Conservation (phyloP, 805 yeast species). For the Wickerhamiella domercqiae region DNA sequence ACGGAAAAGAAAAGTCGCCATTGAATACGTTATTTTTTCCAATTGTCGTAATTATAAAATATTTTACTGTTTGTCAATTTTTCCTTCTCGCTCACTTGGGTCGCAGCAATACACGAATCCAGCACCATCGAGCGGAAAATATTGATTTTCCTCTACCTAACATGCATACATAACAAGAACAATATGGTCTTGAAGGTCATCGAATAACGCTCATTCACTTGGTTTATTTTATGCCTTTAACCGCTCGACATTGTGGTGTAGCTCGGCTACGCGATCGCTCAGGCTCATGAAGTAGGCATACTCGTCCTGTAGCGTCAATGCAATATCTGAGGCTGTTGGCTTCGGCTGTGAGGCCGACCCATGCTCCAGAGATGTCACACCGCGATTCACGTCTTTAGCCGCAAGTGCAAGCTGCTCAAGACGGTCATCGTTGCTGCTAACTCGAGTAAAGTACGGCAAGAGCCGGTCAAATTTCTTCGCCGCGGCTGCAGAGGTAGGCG, state of each 20-base stretch:
- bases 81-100: too few species aligned
- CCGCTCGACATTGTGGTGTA: conserved; percentile 34
- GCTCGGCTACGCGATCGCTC: conserved; percentile 55
- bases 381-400: conserved; percentile 23
- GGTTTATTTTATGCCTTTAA: neutral
- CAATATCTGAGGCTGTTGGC: conserved; percentile 19
- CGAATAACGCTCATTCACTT: too few species aligned
- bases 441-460: conserved; percentile 19
- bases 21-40: too few species aligned
- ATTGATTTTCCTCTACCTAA: too few species aligned
- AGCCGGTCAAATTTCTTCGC: conserved; percentile 21
- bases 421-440: conserved; percentile 22
- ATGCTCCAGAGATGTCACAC: conserved; percentile 22
- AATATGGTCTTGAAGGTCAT: too few species aligned
- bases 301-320: conserved; percentile 34
- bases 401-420: conserved; percentile 21
- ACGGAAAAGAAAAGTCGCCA: too few species aligned
- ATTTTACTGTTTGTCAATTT: too few species aligned
- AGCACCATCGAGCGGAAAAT: too few species aligned
- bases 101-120: too few species aligned
- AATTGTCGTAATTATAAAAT: too few species aligned
- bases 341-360: conserved; percentile 12
- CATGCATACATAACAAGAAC: too few species aligned
- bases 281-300: conserved; percentile 55
- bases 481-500: conserved; percentile 3